phyloP scores from a whole-genome alignment of 1,284 basidiomycete genomes.

The Sutorius eximius region DNA sequence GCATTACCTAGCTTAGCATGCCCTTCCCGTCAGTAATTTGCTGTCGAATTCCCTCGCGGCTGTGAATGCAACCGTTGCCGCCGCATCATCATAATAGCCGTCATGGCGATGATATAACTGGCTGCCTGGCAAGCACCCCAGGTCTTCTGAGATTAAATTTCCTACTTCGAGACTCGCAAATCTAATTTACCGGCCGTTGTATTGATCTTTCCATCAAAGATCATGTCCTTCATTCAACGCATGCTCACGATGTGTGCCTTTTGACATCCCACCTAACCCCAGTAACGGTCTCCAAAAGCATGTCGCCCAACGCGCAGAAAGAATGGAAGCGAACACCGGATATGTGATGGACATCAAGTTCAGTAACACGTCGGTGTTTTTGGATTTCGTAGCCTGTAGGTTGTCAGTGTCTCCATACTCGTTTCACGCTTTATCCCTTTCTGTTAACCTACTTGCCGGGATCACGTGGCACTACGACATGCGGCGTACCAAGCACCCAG shows the following conservation, averaged over 20 bases:
- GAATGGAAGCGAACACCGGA: constrained; percentile 25
- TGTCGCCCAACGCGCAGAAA: constrained; percentile 5
- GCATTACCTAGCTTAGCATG: constrained; percentile 14
- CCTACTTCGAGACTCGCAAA: constrained; percentile 14
- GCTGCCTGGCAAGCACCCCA: background rate
- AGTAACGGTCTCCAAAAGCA: constrained; percentile 17
- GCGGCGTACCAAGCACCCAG: constrained; percentile 3
- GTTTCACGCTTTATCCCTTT: constrained; percentile 28
- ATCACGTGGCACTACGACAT: constrained; percentile 21
- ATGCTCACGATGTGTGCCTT: constrained; percentile 5
- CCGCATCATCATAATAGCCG: constrained; percentile 20
- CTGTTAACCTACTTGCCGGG: constrained; percentile 26
- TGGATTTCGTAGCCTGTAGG: constrained; percentile 9
- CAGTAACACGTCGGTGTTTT: constrained; percentile 17
- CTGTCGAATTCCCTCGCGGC: constrained; percentile 18
- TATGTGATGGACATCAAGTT: constrained; percentile 5
- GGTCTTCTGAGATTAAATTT: constrained; percentile 24
- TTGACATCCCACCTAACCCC: constrained; percentile 14
- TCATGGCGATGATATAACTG: constrained; percentile 5
- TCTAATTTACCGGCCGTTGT: constrained; percentile 22
- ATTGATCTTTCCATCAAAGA: constrained; percentile 17
- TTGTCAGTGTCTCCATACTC: constrained; percentile 25
- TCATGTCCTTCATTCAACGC: constrained; percentile 4
- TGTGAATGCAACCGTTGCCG: constrained; percentile 19
- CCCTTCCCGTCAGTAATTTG: constrained; percentile 20